Percentiles rank a stretch among this genome's conserved stretches.
These are phyloP conservation scores for Pichia cactophila DNA, from an alignment of 1,139 yeast genomes.

Conservation along the genomic window DNA sequence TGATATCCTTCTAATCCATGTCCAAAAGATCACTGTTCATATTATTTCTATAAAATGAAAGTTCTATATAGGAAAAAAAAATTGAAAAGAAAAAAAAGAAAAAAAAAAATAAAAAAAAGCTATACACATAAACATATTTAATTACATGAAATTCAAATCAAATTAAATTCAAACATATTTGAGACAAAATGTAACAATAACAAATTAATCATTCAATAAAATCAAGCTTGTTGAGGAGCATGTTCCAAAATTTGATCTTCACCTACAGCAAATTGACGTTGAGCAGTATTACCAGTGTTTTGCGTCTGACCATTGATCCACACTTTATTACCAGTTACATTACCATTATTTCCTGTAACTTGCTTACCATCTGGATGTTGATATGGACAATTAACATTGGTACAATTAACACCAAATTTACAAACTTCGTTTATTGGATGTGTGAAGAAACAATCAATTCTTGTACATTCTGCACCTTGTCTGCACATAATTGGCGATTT, in stretches of 20 bases:
- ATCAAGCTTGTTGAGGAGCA: conserved; percentile 41
- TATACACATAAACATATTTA: conserved; percentile 2
- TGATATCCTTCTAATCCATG: too few relatives aligned
- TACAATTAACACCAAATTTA: conserved; percentile 70
- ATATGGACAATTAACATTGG: conserved; percentile 60
- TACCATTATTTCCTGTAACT: conserved; percentile 18
- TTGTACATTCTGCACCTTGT: conserved; percentile 67
- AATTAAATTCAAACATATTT: neutral
- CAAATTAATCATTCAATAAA: neutral
- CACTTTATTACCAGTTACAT: conserved; percentile 29
- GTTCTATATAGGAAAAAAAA: conserved; percentile 3
- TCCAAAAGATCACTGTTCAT: neutral
- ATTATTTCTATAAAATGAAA: neutral
- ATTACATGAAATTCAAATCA: conserved; percentile 2
- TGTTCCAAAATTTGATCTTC: conserved; percentile 71
- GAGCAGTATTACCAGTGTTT: conserved; percentile 32
- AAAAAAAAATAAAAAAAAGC: conserved; percentile 4
- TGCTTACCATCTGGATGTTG: conserved; percentile 74
- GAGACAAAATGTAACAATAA: neutral
- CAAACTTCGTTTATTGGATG: conserved; percentile 78
- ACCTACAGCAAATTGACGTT: conserved; percentile 69
- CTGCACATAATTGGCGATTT: conserved; percentile 66
- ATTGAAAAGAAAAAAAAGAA: conserved; percentile 4
- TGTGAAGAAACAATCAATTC: conserved; percentile 73
- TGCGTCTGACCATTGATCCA: conserved; percentile 35